Conservation (phyloP, 179 eudicot genomes). For the Vitellaria paradoxa region DNA sequence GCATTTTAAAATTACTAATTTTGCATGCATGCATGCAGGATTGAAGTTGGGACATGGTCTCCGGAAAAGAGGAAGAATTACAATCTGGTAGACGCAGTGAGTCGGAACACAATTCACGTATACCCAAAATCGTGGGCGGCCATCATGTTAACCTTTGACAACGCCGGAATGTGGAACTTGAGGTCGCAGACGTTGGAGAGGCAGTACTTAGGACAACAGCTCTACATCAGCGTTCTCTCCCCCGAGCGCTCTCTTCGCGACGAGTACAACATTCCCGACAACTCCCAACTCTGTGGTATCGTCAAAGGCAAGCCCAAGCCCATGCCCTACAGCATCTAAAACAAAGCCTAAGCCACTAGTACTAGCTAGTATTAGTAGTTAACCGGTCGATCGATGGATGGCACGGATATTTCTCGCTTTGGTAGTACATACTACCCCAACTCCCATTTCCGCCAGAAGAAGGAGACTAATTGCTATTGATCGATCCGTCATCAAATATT, state of each 20-base stretch:
- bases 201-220: slow-evolving; percentile 58
- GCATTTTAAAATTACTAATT: too few species aligned
- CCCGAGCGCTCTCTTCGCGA: slow-evolving; percentile 29
- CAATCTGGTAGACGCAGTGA: slow-evolving; percentile 53
- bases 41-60: slow-evolving; percentile 42
- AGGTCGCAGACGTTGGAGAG: slow-evolving; percentile 48
- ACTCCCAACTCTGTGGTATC: slow-evolving; percentile 43
- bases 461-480: too few species aligned
- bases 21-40: background rate
- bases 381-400: too few species aligned
- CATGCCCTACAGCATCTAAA: slow-evolving; percentile 19
- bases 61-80: slow-evolving; percentile 44
- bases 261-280: slow-evolving; percentile 51
- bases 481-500: too few species aligned
- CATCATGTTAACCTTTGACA: slow-evolving; percentile 50
- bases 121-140: slow-evolving; percentile 71
- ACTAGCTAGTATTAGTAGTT: too few species aligned
- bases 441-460: too few species aligned
- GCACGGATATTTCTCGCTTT: too few species aligned
- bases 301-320: slow-evolving; percentile 21
- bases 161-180: slow-evolving; percentile 74
- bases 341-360: too few species aligned
- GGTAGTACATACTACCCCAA: too few species aligned
- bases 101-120: slow-evolving; percentile 62
- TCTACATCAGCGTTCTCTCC: slow-evolving; percentile 52